Conservation (phyloP, 345 rosid genomes). For the Noccaea caerulescens region DNA sequence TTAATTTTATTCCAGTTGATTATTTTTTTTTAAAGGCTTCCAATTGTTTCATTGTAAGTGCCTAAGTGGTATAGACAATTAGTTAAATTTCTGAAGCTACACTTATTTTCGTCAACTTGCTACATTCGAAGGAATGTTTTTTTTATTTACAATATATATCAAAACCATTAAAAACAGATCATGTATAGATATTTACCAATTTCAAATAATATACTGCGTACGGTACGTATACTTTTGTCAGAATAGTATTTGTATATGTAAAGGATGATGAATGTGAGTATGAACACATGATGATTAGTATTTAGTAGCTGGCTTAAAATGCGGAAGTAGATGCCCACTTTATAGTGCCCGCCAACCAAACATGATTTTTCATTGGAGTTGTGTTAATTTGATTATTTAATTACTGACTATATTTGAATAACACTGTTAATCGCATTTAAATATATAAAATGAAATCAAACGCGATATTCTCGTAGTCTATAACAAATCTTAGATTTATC, state of each 20-base stretch:
- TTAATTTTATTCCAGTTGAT: too few species aligned
- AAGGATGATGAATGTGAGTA: slow-evolving; percentile 3
- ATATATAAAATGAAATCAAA: slow-evolving; percentile 34
- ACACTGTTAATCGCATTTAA: slow-evolving; percentile 17
- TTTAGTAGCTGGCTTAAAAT: slow-evolving; percentile 43
- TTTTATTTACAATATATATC: background rate
- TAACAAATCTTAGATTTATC: slow-evolving; percentile 41
- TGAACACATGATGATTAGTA: slow-evolving; percentile 44
- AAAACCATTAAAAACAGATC: background rate
- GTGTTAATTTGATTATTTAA: slow-evolving; percentile 33
- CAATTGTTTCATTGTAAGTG: background rate
- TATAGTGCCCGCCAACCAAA: slow-evolving; percentile 44
- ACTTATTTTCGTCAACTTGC: background rate
- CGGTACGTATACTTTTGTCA: slow-evolving; percentile 6
- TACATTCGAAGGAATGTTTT: background rate
- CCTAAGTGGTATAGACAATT: background rate
- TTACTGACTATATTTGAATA: slow-evolving; percentile 41
- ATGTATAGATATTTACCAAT: background rate
- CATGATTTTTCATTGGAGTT: slow-evolving; percentile 31
- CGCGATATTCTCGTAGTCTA: slow-evolving; percentile 42
- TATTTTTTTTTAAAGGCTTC: background rate
- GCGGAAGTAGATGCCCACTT: slow-evolving; percentile 45
- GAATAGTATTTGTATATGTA: background rate
- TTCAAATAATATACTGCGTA: background rate
- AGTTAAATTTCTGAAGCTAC: too few species aligned